Percentiles rank a stretch among this genome's conserved stretches.
Conservation (phyloP, 495 filamentous ascomycete species). For the Jackrogersella minutella region DNA sequence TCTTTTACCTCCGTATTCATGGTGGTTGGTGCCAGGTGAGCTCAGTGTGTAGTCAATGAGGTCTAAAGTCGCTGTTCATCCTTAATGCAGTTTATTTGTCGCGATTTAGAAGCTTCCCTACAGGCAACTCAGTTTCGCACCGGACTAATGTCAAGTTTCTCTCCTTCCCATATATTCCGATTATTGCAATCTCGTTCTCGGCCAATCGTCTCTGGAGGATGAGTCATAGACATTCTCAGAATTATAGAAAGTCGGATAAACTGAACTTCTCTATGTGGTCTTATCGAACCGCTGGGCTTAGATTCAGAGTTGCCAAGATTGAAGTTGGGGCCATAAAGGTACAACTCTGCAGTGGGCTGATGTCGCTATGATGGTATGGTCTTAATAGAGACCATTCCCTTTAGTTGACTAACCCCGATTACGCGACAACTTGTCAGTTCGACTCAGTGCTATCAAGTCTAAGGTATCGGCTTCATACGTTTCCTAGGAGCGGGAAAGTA, state of each 20-base stretch:
- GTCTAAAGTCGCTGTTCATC: not conserved
- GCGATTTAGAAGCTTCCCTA: not conserved
- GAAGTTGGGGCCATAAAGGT: not conserved
- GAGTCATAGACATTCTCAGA: not conserved
- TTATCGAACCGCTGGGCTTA: not conserved
- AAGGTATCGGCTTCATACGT: not conserved
- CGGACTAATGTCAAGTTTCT: not conserved
- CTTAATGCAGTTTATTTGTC: not conserved
- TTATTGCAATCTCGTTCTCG: not conserved
- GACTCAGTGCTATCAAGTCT: too few relatives aligned
- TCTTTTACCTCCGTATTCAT: slow-evolving; percentile 4
- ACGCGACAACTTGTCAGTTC: not conserved
- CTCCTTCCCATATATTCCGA: not conserved
- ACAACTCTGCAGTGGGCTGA: not conserved
- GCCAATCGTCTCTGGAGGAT: not conserved
- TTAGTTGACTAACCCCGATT: not conserved
- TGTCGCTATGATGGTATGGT: not conserved
- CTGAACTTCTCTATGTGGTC: not conserved
- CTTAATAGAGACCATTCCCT: not conserved
- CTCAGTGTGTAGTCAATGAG: not conserved
- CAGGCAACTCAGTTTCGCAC: not conserved
- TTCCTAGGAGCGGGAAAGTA: not conserved
- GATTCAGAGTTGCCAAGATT: not conserved
- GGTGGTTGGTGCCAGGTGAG: not conserved
- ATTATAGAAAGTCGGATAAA: not conserved